phyloP scores from a whole-genome alignment of 1,139 yeast genomes.

The Geotrichum aggregatum region DNA sequence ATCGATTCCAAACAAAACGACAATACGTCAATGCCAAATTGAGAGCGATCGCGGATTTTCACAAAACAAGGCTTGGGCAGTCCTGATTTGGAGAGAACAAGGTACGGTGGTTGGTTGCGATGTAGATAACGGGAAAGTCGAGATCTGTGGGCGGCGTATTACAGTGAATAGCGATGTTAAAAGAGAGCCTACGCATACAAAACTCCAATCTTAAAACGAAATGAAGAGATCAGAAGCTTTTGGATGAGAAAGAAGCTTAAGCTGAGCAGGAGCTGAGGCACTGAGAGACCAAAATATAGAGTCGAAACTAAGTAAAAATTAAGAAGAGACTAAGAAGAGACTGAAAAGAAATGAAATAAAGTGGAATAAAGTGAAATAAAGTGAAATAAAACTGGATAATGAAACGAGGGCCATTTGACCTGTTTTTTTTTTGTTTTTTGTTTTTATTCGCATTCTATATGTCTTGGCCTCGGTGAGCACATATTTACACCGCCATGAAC shows the following conservation, averaged over 20 bases:
- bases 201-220: no score
- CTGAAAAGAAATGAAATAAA: not conserved
- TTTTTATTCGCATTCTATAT: not conserved
- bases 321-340: not conserved
- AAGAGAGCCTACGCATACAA: no score
- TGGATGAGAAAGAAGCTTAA: not conserved
- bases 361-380: not conserved
- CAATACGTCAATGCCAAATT: no score
- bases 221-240: not conserved
- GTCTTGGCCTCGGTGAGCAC: slow-evolving; percentile 1
- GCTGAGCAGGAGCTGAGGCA: not conserved
- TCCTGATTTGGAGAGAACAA: not conserved
- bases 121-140: not conserved
- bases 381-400: not conserved
- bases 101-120: not conserved
- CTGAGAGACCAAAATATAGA: not conserved
- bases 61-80: not conserved
- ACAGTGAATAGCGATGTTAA: no score
- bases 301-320: not conserved
- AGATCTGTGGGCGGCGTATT: no score
- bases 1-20: no score
- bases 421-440: not conserved
- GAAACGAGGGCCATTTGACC: slow-evolving; percentile 1
- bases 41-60: no score
- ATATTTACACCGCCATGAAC: not conserved